These are phyloP conservation scores for Apiospora malaysiana DNA, from an alignment of 2,329 filamentous ascomycete species.

Conservation along the genomic window DNA sequence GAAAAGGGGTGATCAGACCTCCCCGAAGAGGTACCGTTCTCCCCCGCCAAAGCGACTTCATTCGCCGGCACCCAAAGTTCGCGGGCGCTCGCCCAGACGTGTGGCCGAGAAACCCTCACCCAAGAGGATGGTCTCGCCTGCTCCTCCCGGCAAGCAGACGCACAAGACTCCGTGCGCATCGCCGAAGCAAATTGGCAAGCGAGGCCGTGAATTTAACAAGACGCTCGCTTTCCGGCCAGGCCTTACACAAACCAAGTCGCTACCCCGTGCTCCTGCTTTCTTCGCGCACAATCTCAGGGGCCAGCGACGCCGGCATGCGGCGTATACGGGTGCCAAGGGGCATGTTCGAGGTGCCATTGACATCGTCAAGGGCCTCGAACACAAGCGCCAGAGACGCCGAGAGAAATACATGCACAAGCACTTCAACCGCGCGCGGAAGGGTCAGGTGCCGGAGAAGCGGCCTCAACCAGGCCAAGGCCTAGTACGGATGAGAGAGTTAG, in stretches of 20 bases:
- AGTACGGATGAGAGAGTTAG: conserved; percentile 91
- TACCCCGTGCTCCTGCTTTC: conserved; percentile 78
- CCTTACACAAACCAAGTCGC: conserved; percentile 80
- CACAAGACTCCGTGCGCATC: conserved; percentile 5
- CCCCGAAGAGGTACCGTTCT: conserved; percentile 67
- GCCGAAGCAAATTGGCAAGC: conserved; percentile 25
- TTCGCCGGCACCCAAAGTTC: conserved; percentile 58
- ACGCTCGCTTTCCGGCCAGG: conserved; percentile 65
- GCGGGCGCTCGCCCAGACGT: conserved; percentile 61
- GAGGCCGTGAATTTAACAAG: conserved; percentile 46
- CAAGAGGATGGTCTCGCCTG: conserved; percentile 47
- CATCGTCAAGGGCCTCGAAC: conserved; percentile 94
- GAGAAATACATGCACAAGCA: conserved; percentile 81
- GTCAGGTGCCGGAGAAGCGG: conserved; percentile 65
- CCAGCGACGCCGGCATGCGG: conserved; percentile 43
- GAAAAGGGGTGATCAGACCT: conserved; percentile 56
- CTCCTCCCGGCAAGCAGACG: neutral
- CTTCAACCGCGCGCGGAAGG: conserved; percentile 80
- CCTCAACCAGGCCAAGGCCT: conserved; percentile 85
- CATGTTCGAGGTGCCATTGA: conserved; percentile 94
- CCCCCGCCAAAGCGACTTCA: conserved; percentile 54
- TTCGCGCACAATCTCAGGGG: conserved; percentile 61
- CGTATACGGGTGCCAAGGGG: conserved; percentile 51
- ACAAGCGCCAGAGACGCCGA: conserved; percentile 83
- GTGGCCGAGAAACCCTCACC: conserved; percentile 75